A percentile compares a stretch with the other conserved stretches of the same genome.
Conservation (phyloP, 106 monocot species). For the Dactylorhiza incarnata region DNA sequence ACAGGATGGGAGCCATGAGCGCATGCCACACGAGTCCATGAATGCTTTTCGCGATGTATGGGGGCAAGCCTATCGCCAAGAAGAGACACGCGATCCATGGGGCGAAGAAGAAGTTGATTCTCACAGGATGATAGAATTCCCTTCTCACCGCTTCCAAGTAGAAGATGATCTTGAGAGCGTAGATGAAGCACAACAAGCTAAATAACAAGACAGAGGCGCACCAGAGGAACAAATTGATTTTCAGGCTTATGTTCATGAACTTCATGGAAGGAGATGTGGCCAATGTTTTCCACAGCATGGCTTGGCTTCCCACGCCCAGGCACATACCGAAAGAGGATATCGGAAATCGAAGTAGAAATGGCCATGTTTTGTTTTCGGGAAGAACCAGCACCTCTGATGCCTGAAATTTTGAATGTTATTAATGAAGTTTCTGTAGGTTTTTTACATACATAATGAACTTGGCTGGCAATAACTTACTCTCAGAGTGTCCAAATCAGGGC, state of each 20-base stretch:
- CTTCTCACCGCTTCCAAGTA: constrained; percentile 21
- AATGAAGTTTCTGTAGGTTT: background rate
- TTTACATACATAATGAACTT: background rate
- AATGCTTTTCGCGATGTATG: constrained; percentile 1
- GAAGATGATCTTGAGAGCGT: constrained; percentile 16
- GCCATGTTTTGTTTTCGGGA: constrained; percentile 49
- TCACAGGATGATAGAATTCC: constrained; percentile 19
- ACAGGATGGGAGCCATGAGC: constrained; percentile 15
- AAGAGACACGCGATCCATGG: constrained; percentile 28
- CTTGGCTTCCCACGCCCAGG: constrained; percentile 57
- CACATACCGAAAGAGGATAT: constrained; percentile 49
- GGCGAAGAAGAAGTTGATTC: constrained; percentile 26
- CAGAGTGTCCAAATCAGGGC: constrained; percentile 56
- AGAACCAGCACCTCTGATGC: constrained; percentile 36
- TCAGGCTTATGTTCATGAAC: constrained; percentile 18
- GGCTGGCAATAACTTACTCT: constrained; percentile 16
- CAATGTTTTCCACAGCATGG: constrained; percentile 39
- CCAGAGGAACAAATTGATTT: constrained; percentile 22
- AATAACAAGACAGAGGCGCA: constrained; percentile 9
- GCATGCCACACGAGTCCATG: constrained; percentile 4
- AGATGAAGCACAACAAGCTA: constrained; percentile 4
- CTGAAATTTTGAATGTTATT: constrained; percentile 7
- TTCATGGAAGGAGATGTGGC: constrained; percentile 31
- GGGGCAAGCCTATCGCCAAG: constrained; percentile 17
- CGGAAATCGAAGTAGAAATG: constrained; percentile 59